These are phyloP conservation scores for Megacollybia platyphylla DNA, from an alignment of 1,284 basidiomycete genomes.

Conservation along the genomic window DNA sequence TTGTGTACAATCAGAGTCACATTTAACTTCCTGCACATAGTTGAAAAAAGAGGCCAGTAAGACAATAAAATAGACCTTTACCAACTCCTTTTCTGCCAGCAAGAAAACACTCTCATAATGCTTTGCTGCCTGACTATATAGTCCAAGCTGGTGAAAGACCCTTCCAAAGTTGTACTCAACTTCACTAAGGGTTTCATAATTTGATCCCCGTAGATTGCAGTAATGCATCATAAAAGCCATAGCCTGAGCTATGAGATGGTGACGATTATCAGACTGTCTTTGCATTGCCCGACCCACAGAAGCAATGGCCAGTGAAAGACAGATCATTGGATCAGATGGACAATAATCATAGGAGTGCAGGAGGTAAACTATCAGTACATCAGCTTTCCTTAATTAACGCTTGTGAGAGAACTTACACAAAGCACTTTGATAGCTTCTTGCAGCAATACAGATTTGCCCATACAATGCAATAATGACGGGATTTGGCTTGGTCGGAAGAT, in stretches of 20 bases:
- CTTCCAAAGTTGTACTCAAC: conserved; percentile 90
- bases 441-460: conserved; percentile 75
- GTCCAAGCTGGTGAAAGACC: conserved; percentile 80
- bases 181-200: conserved; percentile 44
- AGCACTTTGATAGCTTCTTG: conserved; percentile 83
- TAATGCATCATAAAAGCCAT: conserved; percentile 77
- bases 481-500: conserved; percentile 59
- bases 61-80: not conserved
- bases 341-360: conserved; percentile 80
- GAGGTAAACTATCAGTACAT: conserved; percentile 57
- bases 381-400: not conserved
- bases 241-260: conserved; percentile 72
- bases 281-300: conserved; percentile 87
- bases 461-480: conserved; percentile 74
- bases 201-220: conserved; percentile 36
- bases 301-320: conserved; percentile 70
- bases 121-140: conserved; percentile 67
- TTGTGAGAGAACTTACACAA: conserved; percentile 53
- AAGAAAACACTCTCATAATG: conserved; percentile 74
- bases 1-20: conserved; percentile 33
- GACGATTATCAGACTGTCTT: conserved; percentile 87
- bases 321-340: conserved; percentile 77
- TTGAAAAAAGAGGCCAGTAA: not conserved
- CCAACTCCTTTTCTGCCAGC: conserved; percentile 31
- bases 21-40: conserved; percentile 9